A percentile compares a stretch with the other conserved stretches of the same genome.
Conservation (phyloP, 768 basidiomycete genomes). For the Rhizopogon rudus region DNA sequence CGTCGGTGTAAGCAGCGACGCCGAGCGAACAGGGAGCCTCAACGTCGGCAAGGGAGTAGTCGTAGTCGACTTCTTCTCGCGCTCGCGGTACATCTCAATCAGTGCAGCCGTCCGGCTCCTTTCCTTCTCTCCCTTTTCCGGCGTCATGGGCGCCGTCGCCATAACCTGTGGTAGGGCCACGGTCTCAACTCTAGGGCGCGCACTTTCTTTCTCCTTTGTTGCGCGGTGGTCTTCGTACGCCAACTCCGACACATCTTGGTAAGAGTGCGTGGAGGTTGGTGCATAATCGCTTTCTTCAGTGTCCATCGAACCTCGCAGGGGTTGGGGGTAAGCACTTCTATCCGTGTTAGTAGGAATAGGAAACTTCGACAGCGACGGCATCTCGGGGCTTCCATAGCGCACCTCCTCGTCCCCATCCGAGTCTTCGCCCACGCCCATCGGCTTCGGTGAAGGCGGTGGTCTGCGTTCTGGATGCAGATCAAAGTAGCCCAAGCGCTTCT, state of each 20-base stretch:
- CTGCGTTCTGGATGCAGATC: conserved; percentile 75
- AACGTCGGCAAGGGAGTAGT: conserved; percentile 18
- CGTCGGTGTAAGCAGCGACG: conserved; percentile 5
- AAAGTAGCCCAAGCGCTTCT: conserved; percentile 60
- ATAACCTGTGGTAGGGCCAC: conserved; percentile 19
- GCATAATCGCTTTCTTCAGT: conserved; percentile 29
- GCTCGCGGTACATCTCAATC: conserved; percentile 83
- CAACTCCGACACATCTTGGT: conserved; percentile 27
- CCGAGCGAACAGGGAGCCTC: conserved; percentile 30
- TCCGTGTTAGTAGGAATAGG: neutral
- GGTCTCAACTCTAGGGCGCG: conserved; percentile 23
- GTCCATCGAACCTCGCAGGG: conserved; percentile 28
- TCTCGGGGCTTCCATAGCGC: conserved; percentile 26
- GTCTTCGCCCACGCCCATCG: conserved; percentile 21
- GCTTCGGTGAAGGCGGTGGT: conserved; percentile 19
- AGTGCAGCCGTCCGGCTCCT: conserved; percentile 67
- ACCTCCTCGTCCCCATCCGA: conserved; percentile 31
- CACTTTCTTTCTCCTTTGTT: conserved; percentile 18
- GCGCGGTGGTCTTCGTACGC: conserved; percentile 13
- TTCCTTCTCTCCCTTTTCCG: conserved; percentile 21
- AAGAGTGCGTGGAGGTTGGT: conserved; percentile 21
- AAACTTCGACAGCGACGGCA: conserved; percentile 1
- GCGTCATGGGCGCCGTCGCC: conserved; percentile 7
- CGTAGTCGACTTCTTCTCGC: conserved; percentile 40
- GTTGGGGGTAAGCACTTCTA: conserved; percentile 9